phyloP scores from a whole-genome alignment of 2,329 filamentous ascomycete species.

The Chrysoporthe cubensis region DNA sequence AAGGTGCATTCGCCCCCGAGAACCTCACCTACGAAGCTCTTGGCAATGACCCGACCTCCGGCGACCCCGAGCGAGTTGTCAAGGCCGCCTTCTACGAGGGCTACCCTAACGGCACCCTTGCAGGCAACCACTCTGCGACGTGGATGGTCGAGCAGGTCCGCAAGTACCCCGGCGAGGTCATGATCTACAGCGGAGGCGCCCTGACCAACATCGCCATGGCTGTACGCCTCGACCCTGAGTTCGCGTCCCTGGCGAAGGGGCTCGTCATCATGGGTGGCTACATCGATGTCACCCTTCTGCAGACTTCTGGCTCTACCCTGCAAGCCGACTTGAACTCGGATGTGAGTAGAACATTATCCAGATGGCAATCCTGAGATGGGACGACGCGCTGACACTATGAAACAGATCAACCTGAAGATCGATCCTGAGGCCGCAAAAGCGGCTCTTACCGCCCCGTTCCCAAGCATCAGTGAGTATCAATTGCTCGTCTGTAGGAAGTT shows the following conservation, averaged over 20 bases:
- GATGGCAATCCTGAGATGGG: too few relatives aligned
- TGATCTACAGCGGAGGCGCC: constrained; percentile 50
- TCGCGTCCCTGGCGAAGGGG: constrained; percentile 50
- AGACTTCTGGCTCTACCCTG: constrained; percentile 32
- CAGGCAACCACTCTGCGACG: constrained; percentile 44
- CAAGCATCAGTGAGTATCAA: constrained; percentile 40
- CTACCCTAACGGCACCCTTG: constrained; percentile 48
- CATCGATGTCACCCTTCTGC: constrained; percentile 46
- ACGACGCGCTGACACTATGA: not conserved
- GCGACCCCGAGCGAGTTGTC: constrained; percentile 46
- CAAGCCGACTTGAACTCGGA: constrained; percentile 36
- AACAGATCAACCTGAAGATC: constrained; percentile 53
- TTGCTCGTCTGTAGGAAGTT: not conserved
- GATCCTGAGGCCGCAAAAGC: constrained; percentile 56
- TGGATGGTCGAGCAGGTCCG: constrained; percentile 53
- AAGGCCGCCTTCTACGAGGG: constrained; percentile 49
- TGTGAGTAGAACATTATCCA: constrained; percentile 24
- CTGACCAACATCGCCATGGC: constrained; percentile 55
- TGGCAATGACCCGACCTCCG: constrained; percentile 50
- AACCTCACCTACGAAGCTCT: constrained; percentile 46
- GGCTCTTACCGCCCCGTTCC: constrained; percentile 50
- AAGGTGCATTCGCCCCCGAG: constrained; percentile 49
- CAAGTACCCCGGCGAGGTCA: constrained; percentile 54
- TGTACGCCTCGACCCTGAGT: constrained; percentile 48
- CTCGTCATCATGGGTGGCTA: constrained; percentile 56